A percentile compares a stretch with the other conserved stretches of the same genome.
phyloP scores from a whole-genome alignment of 1,284 basidiomycete genomes.

The Cutaneotrichosporon sp. region DNA sequence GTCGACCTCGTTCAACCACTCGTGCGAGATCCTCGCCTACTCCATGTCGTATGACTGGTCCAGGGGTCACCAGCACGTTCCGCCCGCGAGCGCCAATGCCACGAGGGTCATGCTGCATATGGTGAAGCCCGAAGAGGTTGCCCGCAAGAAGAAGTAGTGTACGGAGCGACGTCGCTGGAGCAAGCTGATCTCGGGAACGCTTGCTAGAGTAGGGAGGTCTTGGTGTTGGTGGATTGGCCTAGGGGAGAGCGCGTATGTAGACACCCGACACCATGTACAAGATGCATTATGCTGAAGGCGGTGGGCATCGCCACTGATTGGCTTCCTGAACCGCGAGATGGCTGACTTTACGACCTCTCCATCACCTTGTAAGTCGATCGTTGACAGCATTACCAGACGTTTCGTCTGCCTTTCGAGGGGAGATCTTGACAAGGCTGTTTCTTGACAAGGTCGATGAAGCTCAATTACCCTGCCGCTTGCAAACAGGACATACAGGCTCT shows the following conservation, averaged over 20 bases:
- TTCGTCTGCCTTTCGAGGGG: no score
- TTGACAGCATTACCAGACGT: no score
- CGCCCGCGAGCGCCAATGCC: constrained; percentile 55
- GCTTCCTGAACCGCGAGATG: no score
- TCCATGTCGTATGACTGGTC: constrained; percentile 84
- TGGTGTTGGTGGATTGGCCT: no score
- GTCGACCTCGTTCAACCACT: constrained; percentile 74
- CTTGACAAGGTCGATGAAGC: no score
- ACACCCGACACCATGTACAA: constrained; percentile 1
- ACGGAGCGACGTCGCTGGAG: not conserved
- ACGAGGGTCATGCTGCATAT: constrained; percentile 79
- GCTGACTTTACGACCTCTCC: no score
- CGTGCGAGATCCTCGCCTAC: constrained; percentile 83
- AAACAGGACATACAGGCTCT: no score
- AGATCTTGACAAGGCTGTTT: no score
- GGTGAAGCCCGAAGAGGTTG: constrained; percentile 83
- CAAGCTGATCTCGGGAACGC: not conserved
- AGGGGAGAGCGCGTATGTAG: not conserved
- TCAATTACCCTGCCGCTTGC: no score
- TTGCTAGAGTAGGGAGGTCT: no score
- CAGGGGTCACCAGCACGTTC: constrained; percentile 82
- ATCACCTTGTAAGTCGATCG: no score
- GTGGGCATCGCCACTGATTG: no score
- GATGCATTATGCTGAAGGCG: constrained; percentile 3
- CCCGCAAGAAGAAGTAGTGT: constrained; percentile 47